Evolutionary conservation across 1,284 basidiomycete genomes (phyloP).

Genomic region (Moesziomyces sp.): DNA sequence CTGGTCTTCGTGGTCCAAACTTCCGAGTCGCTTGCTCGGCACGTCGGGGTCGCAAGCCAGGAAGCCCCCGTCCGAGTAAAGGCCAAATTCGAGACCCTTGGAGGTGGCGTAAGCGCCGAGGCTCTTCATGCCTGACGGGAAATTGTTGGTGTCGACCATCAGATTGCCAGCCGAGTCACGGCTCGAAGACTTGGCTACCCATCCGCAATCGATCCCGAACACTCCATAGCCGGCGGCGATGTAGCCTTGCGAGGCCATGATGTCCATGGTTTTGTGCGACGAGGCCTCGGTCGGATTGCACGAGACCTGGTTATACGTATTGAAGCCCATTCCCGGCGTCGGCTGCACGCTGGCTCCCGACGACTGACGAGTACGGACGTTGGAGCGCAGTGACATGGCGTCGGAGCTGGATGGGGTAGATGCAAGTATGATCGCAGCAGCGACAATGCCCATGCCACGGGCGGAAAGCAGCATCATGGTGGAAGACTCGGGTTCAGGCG

Average conservation of each 20-base stretch:
- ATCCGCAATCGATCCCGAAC: slow-evolving; percentile 65
- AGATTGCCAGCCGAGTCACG: slow-evolving; percentile 70
- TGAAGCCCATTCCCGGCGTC: slow-evolving; percentile 58
- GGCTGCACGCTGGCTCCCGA: slow-evolving; percentile 4
- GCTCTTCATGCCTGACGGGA: slow-evolving; percentile 71
- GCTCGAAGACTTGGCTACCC: slow-evolving; percentile 66
- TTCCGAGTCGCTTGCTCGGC: slow-evolving; percentile 68
- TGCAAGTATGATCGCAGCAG: slow-evolving; percentile 11
- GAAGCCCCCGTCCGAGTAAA: slow-evolving; percentile 72
- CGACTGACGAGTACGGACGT: slow-evolving; percentile 7
- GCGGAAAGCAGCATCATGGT: slow-evolving; percentile 8
- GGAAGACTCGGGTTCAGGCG: background rate
- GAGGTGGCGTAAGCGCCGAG: slow-evolving; percentile 69
- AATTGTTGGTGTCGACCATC: slow-evolving; percentile 68
- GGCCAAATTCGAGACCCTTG: slow-evolving; percentile 71
- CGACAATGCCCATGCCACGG: background rate
- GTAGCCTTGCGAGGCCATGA: slow-evolving; percentile 65
- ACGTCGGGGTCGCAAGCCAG: slow-evolving; percentile 55
- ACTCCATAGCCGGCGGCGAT: slow-evolving; percentile 44
- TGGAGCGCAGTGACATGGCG: slow-evolving; percentile 1
- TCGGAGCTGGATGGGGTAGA: slow-evolving; percentile 5
- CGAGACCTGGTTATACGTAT: slow-evolving; percentile 64
- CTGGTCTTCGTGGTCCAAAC: slow-evolving; percentile 71
- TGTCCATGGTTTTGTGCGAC: slow-evolving; percentile 62
- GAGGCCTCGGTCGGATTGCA: slow-evolving; percentile 61